phyloP scores from a whole-genome alignment of 768 basidiomycete species.

The Daedaleopsis nitida region DNA sequence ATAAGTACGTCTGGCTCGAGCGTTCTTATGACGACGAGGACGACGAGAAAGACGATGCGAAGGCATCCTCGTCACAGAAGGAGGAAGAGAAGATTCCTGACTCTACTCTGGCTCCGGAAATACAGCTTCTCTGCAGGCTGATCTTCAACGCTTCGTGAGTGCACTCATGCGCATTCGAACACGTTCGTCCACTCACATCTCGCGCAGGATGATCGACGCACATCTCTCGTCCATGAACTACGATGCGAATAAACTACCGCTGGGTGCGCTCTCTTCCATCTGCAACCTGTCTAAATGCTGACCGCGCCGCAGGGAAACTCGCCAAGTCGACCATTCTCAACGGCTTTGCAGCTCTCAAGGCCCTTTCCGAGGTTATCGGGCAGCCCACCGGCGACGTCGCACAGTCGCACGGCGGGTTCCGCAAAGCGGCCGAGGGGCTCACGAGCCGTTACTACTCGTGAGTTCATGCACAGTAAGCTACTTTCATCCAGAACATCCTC shows the following conservation, averaged over 20 bases:
- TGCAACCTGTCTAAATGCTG: neutral
- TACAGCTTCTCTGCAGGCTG: conserved; percentile 52
- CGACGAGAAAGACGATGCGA: conserved; percentile 40
- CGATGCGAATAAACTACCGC: conserved; percentile 63
- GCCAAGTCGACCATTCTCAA: conserved; percentile 60
- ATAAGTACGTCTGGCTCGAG: conserved; percentile 59
- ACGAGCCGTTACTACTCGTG: conserved; percentile 61
- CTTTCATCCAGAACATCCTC: neutral
- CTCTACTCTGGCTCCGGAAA: conserved; percentile 43
- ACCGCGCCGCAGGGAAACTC: conserved; percentile 47
- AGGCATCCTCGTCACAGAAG: conserved; percentile 31
- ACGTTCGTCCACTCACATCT: neutral
- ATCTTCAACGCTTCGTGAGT: conserved; percentile 53
- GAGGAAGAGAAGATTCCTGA: conserved; percentile 44
- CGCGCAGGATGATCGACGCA: conserved; percentile 50
- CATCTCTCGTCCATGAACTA: conserved; percentile 65
- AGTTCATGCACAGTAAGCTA: conserved; percentile 22
- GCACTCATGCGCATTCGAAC: neutral
- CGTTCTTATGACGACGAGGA: conserved; percentile 37
- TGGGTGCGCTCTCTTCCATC: conserved; percentile 38
- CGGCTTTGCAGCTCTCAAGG: conserved; percentile 62
- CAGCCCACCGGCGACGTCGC: conserved; percentile 44
- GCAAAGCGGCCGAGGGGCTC: conserved; percentile 46
- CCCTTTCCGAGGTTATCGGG: conserved; percentile 46
- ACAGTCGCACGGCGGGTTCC: conserved; percentile 38